These are phyloP conservation scores for Elsinoe necatrix DNA, from an alignment of 2,329 filamentous ascomycete species.

Conservation along the genomic window DNA sequence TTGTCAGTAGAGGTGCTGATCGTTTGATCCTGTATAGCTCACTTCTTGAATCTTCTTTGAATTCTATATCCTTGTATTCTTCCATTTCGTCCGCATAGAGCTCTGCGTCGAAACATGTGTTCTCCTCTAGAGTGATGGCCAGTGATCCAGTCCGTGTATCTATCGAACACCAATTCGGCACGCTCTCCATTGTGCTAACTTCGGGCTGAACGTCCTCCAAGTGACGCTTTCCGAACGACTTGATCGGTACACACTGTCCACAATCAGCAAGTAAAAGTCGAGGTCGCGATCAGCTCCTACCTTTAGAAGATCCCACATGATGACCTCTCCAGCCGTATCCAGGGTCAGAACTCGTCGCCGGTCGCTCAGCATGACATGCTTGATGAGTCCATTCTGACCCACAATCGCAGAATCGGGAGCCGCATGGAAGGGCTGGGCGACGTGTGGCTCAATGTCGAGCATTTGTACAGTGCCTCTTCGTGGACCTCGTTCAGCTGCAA, in stretches of 20 bases:
- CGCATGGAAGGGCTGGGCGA: constrained; percentile 32
- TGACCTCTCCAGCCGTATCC: constrained; percentile 88
- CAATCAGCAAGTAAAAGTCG: neutral
- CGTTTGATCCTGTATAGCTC: constrained; percentile 29
- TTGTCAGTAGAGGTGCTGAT: constrained; percentile 19
- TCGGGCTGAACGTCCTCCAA: constrained; percentile 83
- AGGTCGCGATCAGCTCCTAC: constrained; percentile 37
- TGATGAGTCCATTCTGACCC: constrained; percentile 89
- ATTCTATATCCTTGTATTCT: constrained; percentile 64
- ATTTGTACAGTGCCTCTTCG: constrained; percentile 15
- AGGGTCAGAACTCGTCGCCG: constrained; percentile 79
- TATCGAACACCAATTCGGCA: constrained; percentile 93
- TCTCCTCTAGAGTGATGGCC: constrained; percentile 83
- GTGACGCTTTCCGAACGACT: constrained; percentile 89
- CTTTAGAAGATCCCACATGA: constrained; percentile 88
- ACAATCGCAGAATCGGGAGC: constrained; percentile 58
- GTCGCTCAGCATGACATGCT: constrained; percentile 86
- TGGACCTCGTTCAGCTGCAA: neutral
- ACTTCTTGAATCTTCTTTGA: constrained; percentile 91
- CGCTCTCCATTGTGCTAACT: constrained; percentile 79
- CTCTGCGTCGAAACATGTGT: constrained; percentile 95
- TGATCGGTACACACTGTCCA: constrained; percentile 69
- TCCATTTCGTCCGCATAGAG: constrained; percentile 88
- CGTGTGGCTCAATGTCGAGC: constrained; percentile 24
- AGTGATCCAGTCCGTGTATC: constrained; percentile 88